Conservation (phyloP, 805 yeast genomes). For the Teunomyces lycoperdinae region DNA sequence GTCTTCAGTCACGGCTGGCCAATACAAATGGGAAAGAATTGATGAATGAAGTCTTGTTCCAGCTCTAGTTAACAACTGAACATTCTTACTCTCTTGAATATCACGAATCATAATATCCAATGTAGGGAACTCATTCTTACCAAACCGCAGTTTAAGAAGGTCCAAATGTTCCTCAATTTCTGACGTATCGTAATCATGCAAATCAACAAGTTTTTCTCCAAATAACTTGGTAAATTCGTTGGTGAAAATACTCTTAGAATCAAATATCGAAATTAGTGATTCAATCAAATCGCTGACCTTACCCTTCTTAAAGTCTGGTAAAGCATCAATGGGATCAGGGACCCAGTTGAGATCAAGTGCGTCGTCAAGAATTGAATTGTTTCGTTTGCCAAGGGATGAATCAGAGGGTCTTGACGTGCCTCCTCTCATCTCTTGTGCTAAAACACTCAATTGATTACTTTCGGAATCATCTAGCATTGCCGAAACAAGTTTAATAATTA, state of each 20-base stretch:
- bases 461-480: conserved; percentile 57
- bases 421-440: conserved; percentile 51
- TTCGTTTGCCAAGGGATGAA: conserved; percentile 4
- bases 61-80: conserved; percentile 26
- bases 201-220: conserved; percentile 51
- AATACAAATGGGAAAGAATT: conserved; percentile 72
- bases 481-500: conserved; percentile 63
- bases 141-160: conserved; percentile 60
- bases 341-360: conserved; percentile 58
- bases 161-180: conserved; percentile 45
- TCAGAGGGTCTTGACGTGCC: conserved; percentile 4
- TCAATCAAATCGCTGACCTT: conserved; percentile 67
- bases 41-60: conserved; percentile 46
- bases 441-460: conserved; percentile 45
- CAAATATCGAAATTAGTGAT: conserved; percentile 68
- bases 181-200: conserved; percentile 37
- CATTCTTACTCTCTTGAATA: conserved; percentile 51
- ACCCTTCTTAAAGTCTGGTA: conserved; percentile 73
- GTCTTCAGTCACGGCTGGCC: conserved; percentile 59
- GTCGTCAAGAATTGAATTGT: conserved; percentile 19
- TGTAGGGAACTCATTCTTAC: conserved; percentile 60
- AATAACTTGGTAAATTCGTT: conserved; percentile 62
- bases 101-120: conserved; percentile 85
- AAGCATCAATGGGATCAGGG: conserved; percentile 88
- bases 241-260: conserved; percentile 62